Conservation (phyloP, 2,329 filamentous ascomycete species). For the Colletotrichum lini region DNA sequence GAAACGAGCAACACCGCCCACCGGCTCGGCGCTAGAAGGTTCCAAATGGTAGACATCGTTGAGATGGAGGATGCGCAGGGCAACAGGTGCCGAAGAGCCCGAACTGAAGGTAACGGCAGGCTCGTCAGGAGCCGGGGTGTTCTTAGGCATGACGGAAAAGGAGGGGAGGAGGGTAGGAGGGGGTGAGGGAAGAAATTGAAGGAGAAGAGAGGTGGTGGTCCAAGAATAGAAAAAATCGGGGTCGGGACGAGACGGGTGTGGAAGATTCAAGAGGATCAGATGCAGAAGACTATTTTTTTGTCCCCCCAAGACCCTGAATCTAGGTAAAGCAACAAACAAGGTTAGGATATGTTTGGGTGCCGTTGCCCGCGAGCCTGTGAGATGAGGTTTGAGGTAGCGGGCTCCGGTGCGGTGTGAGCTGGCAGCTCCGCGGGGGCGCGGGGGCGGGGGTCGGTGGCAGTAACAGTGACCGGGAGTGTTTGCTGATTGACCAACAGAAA, state of each 20-base stretch:
- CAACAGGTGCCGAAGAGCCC: constrained; percentile 62
- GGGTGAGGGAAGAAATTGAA: background rate
- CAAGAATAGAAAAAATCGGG: constrained; percentile 28
- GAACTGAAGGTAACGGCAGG: constrained; percentile 50
- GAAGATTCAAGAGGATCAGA: background rate
- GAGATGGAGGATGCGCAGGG: constrained; percentile 88
- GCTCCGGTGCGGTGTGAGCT: constrained; percentile 18
- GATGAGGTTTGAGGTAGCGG: constrained; percentile 5
- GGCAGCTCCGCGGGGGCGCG: constrained; percentile 9
- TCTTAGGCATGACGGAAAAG: constrained; percentile 36
- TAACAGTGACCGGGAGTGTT: background rate
- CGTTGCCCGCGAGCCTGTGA: background rate
- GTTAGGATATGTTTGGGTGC: constrained; percentile 16
- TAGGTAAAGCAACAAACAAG: background rate
- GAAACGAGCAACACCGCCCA: constrained; percentile 86
- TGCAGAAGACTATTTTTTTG: background rate
- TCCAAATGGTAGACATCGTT: constrained; percentile 97
- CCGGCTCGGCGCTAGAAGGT: constrained; percentile 80
- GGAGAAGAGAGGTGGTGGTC: background rate
- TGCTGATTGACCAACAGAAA: constrained; percentile 8
- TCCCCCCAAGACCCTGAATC: constrained; percentile 9
- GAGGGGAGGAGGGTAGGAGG: background rate
- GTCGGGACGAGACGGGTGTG: background rate
- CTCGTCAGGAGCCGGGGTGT: constrained; percentile 38
- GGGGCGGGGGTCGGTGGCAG: background rate